Base-by-base conservation (phyloP, 768 basidiomycete species). In the Rhodotorula diobovata region DNA sequence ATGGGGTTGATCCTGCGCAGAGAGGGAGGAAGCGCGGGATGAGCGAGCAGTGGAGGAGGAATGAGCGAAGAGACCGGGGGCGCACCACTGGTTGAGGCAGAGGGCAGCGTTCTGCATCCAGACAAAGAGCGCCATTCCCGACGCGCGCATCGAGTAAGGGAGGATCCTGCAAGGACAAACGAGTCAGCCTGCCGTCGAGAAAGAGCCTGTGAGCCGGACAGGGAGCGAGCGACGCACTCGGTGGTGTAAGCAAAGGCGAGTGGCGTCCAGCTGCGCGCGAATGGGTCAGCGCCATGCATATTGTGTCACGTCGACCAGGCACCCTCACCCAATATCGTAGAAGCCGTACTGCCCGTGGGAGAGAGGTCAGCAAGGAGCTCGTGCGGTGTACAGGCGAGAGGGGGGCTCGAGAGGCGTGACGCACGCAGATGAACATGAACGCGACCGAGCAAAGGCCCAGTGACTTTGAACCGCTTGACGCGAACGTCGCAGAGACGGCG, bases 71-170 rank as follows among this genome's bases (percentile, higher is more conserved):
- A 21, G 15, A 45, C 12, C 45, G 45, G 9, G 11, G 45, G 23
- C 23, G 45, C 45, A 46, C 78, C 86, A 87, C 74, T 86, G 86
- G 76, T 88, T 88, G 83, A 87, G 86, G 81, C 86, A 86, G 12
- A 84, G 81, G 14, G 85, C 85, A 39, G 82, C 79, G 21, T 86
- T 84, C 56, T 83, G 81, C 78, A 84, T 86, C 82, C 83, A 85
- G 72, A 88, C 48, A 48, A 50, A 50, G 59, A 61, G 41, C 0
- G 59, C 41, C 43, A 61, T 48, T 56, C 69, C 46, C 6, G 35
- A 34, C 28, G 61, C 51, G 50, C 72, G 43, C 58, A 67, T 43
- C 45, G 63, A 66, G 53, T 68, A 62, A 30, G 67, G 70, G 9
- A 65, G 51, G 39, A 60, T 37, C 66, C 64, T 37, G 57, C 56